Evolutionary conservation across 2,329 filamentous ascomycete species (phyloP).

Genomic region (Pseudocercospora macadamiae): DNA sequence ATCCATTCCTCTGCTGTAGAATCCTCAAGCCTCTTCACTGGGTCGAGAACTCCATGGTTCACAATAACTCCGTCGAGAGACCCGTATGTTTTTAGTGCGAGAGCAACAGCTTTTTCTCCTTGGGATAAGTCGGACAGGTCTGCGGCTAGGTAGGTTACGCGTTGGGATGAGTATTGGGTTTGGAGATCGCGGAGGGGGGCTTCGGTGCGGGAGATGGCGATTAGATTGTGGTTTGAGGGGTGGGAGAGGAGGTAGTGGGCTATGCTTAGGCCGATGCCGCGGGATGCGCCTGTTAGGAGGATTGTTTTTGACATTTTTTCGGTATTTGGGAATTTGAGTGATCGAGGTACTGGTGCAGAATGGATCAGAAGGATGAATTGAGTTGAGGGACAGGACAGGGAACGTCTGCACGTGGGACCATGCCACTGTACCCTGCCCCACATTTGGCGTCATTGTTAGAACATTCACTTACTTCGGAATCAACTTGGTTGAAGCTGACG

Average conservation of each 20-base stretch:
- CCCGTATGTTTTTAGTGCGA: slow-evolving; percentile 66
- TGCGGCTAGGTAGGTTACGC: slow-evolving; percentile 60
- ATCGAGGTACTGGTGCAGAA: too few relatives aligned
- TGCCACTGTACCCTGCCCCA: too few relatives aligned
- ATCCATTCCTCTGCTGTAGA: slow-evolving; percentile 75
- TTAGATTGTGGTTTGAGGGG: slow-evolving; percentile 54
- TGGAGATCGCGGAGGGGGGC: slow-evolving; percentile 59
- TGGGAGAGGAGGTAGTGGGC: slow-evolving; percentile 59
- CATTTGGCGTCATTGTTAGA: too few relatives aligned
- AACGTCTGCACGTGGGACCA: too few relatives aligned
- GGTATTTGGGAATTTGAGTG: too few relatives aligned
- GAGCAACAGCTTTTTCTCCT: slow-evolving; percentile 63
- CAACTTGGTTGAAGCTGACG: too few relatives aligned
- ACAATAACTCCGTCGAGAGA: slow-evolving; percentile 79
- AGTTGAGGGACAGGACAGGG: not conserved
- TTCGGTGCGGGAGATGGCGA: slow-evolving; percentile 59
- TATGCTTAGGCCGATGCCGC: slow-evolving; percentile 67
- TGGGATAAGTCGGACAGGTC: slow-evolving; percentile 59
- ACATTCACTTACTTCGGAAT: too few relatives aligned
- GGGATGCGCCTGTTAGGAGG: slow-evolving; percentile 64
- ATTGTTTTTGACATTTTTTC: slow-evolving; percentile 48
- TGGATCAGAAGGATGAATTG: not conserved
- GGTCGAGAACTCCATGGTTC: slow-evolving; percentile 83
- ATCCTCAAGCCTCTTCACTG: slow-evolving; percentile 71
- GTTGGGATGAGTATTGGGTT: slow-evolving; percentile 52